Conservation (phyloP, 1,284 basidiomycete genomes). For the Butyriboletus appendiculatus region DNA sequence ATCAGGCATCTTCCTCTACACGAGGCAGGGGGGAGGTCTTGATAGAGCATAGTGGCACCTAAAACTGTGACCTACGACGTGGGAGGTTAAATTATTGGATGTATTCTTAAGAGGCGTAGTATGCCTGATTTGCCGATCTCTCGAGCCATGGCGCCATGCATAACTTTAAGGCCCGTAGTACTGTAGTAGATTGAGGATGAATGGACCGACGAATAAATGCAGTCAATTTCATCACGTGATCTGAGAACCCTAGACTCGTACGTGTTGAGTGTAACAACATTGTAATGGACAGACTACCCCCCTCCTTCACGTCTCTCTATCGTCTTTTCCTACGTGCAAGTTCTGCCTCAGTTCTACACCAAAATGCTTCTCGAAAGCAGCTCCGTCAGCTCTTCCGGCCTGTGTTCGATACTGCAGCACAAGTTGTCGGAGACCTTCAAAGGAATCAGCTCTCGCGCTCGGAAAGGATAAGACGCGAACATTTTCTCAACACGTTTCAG, state of each 20-base stretch:
- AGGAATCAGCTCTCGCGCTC: constrained; percentile 24
- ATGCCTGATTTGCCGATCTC: no score
- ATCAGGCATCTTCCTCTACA: constrained; percentile 14
- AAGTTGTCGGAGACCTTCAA: constrained; percentile 43
- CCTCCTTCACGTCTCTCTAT: constrained; percentile 60
- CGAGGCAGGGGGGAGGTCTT: constrained; percentile 18
- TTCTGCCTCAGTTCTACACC: constrained; percentile 63
- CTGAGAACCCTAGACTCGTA: no score
- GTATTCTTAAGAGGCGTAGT: no score
- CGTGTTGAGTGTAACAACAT: no score
- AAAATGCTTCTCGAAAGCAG: constrained; percentile 43
- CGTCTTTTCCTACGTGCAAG: constrained; percentile 60
- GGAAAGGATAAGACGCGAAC: constrained; percentile 36
- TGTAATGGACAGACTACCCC: constrained; percentile 39
- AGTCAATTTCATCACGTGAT: constrained; percentile 13
- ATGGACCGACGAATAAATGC: no score
- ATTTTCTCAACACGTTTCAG: constrained; percentile 56
- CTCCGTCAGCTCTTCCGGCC: constrained; percentile 56
- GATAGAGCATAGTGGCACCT: constrained; percentile 10
- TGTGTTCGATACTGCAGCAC: constrained; percentile 54
- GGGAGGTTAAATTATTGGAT: background rate
- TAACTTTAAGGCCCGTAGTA: no score
- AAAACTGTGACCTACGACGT: constrained; percentile 8
- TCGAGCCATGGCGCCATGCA: no score
- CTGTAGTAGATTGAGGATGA: no score